These are phyloP conservation scores for Mycosarcoma maydis DNA, from an alignment of 1,284 basidiomycete genomes.

Conservation along the genomic window DNA sequence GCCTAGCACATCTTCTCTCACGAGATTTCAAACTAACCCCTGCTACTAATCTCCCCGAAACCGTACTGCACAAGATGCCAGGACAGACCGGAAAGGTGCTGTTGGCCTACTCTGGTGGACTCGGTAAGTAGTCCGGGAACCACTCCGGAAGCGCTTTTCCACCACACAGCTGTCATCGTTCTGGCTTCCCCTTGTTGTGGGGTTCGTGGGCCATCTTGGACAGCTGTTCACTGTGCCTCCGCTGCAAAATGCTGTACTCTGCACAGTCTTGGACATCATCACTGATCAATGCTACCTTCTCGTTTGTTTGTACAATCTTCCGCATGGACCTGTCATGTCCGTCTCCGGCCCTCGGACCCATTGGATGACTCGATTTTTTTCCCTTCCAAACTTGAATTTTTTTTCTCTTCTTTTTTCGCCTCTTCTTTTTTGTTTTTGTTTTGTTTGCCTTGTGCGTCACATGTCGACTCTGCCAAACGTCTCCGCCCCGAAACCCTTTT, in stretches of 20 bases:
- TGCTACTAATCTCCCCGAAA: background rate
- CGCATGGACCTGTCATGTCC: background rate
- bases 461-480: background rate
- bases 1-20: background rate
- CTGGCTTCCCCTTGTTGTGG: conserved; percentile 8
- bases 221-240: conserved; percentile 24
- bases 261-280: conserved; percentile 22
- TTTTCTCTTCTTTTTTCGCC: conserved; percentile 2
- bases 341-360: conserved; percentile 3
- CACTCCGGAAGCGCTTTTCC: conserved; percentile 19
- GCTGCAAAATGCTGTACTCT: conserved; percentile 13
- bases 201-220: conserved; percentile 40
- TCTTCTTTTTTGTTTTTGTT: conserved; percentile 10
- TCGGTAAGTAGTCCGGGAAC: conserved; percentile 75
- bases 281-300: conserved; percentile 23
- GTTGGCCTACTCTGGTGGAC: conserved; percentile 95
- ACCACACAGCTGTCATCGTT: conserved; percentile 11
- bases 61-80: conserved; percentile 31
- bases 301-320: background rate
- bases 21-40: background rate
- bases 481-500: conserved; percentile 1
- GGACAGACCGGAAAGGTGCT: conserved; percentile 79
- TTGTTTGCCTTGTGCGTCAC: background rate
- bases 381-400: background rate
- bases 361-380: conserved; percentile 40